A percentile compares a stretch with the other conserved stretches of the same genome.
Conservation (phyloP, 306 rosid genomes). For the Mucuna pruriens region DNA sequence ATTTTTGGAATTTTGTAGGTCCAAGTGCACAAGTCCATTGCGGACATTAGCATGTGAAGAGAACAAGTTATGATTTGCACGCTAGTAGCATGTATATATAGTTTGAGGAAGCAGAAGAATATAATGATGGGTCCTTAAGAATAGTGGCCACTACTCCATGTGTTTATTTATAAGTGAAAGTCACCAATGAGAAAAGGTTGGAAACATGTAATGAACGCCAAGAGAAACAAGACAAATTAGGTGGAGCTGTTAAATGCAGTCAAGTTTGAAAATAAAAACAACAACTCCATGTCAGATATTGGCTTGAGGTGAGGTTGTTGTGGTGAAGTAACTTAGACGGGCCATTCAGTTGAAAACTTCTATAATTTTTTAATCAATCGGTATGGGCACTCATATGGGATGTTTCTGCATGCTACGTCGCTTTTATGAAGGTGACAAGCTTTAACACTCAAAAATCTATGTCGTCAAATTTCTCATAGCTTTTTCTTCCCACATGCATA, state of each 20-base stretch:
- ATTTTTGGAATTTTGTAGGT: slow-evolving; percentile 36
- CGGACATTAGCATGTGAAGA: slow-evolving; percentile 70
- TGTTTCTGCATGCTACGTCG: slow-evolving; percentile 45
- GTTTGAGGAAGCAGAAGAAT: slow-evolving; percentile 42
- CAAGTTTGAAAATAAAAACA: slow-evolving; percentile 22
- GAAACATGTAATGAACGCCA: slow-evolving; percentile 4
- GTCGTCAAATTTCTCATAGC: neutral
- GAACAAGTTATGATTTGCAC: slow-evolving; percentile 33
- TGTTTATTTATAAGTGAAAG: slow-evolving; percentile 47
- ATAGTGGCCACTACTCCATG: slow-evolving; percentile 53
- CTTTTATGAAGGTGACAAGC: neutral
- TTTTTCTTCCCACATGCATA: too few relatives aligned
- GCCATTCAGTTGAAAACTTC: slow-evolving; percentile 27
- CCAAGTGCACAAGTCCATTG: slow-evolving; percentile 40
- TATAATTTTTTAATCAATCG: slow-evolving; percentile 1
- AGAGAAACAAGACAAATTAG: slow-evolving; percentile 44
- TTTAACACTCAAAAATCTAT: neutral
- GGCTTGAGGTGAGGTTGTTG: slow-evolving; percentile 39
- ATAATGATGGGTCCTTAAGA: slow-evolving; percentile 49
- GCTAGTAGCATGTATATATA: slow-evolving; percentile 24
- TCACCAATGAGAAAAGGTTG: slow-evolving; percentile 32
- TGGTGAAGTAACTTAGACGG: slow-evolving; percentile 34
- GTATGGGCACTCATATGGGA: slow-evolving; percentile 65
- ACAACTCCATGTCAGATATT: neutral
- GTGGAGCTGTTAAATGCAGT: slow-evolving; percentile 37